Evolutionary conservation across 805 yeast genomes (phyloP), one percentile per base, ranked within the genome.

Genomic region (Ascoidea rubescens): DNA sequence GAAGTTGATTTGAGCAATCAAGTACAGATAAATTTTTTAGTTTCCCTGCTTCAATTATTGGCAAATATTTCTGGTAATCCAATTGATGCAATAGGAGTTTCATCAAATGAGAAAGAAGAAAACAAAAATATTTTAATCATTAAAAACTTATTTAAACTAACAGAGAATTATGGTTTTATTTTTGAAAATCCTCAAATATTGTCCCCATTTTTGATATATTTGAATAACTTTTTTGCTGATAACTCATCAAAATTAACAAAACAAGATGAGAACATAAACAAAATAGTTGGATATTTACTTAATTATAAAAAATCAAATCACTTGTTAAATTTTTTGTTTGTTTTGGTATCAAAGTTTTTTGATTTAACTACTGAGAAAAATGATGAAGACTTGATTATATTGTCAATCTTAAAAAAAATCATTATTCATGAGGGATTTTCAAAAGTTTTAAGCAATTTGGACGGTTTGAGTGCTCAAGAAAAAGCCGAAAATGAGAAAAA

Each of bases 401-500:
- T 68, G 12, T 53, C 60, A 1, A 56, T 64, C 6, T 59, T 62
- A 31, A 56, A 56, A 46, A 59, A 57, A 14, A 49, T 67, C 6
- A 50, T 60, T 2, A 49, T 57, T 2, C 70, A 69, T 52, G 73
- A 68, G 53, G 62, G 65, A 46, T 67, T 61, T 51, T 63, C 59
- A 5, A 62, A 62, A 5, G 68, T 59, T 31, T 51, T 62, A n/a
- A 46, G 57, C 8, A 52, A 5, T 2, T 6, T 31, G 21, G 48
- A 17, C 32, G 32, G 48, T 7, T 43, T 54, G 28, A 21, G 28
- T 21, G 28, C 3, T 21, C 28, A 21, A 21, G 28, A 21, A 21
- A 21, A 2, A 21, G 28, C 28, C 28, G 50, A 50, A 5, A 16
- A 17, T n/a, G 42, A 32, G 14, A 31, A 6, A 8, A 45, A 31